Conservation (phyloP, 768 basidiomycete species). For the Boletellus ananiceps region DNA sequence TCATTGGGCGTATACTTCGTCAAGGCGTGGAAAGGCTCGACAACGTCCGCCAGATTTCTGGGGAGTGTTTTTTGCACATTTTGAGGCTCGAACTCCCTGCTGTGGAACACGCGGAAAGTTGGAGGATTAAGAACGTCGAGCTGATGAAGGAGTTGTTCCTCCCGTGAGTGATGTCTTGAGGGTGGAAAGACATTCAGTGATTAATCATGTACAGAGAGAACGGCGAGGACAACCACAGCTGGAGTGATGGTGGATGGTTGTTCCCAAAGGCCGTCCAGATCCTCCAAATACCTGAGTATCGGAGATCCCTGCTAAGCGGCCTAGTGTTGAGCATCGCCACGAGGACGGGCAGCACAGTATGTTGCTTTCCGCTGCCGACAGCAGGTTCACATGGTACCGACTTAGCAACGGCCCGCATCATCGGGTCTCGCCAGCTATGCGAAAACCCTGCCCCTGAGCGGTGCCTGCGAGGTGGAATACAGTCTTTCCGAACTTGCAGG, state of each 20-base stretch:
- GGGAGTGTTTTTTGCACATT: conserved; percentile 52
- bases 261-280: conserved; percentile 70
- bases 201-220: conserved; percentile 27
- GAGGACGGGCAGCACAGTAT: conserved; percentile 80
- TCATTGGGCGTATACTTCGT: conserved; percentile 70
- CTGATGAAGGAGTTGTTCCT: conserved; percentile 53
- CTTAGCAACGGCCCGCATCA: conserved; percentile 66
- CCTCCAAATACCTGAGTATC: conserved; percentile 58
- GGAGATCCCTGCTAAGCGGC: conserved; percentile 59
- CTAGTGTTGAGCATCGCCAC: conserved; percentile 78
- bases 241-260: conserved; percentile 72
- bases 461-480: conserved; percentile 33
- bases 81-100: conserved; percentile 44
- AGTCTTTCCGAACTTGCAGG: conserved; percentile 47
- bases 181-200: conserved; percentile 1
- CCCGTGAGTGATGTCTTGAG: conserved; percentile 34
- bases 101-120: conserved; percentile 37
- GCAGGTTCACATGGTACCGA: conserved; percentile 12
- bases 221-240: conserved; percentile 35
- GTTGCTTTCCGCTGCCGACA: conserved; percentile 25
- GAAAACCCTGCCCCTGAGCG: conserved; percentile 44
- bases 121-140: conserved; percentile 48
- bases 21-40: conserved; percentile 90
- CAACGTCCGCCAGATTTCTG: conserved; percentile 81
- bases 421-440: conserved; percentile 57